A percentile compares a stretch with the other conserved stretches of the same genome.
These are phyloP conservation scores for Atkinsonella texensis DNA, from an alignment of 2,329 filamentous ascomycete genomes.

Conservation along the genomic window DNA sequence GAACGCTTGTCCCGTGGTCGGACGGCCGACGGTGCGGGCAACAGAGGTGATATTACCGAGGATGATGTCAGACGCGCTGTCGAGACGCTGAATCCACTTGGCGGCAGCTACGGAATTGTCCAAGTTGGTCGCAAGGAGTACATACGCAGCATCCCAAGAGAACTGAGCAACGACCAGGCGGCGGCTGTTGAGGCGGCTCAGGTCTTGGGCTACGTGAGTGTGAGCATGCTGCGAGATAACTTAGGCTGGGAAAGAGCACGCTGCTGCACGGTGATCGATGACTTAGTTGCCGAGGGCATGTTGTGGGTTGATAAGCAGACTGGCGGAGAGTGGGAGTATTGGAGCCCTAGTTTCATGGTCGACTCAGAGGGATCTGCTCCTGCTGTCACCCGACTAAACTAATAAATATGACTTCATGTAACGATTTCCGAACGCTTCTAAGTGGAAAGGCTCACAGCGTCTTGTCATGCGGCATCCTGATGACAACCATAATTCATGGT, in stretches of 20 bases:
- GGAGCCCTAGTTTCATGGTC: conserved; percentile 69
- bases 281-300: conserved; percentile 77
- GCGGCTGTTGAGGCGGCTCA: conserved; percentile 86
- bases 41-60: conserved; percentile 69
- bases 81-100: conserved; percentile 73
- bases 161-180: conserved; percentile 89
- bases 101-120: conserved; percentile 76
- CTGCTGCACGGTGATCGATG: conserved; percentile 81
- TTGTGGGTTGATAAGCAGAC: conserved; percentile 88
- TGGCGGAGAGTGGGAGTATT: conserved; percentile 76
- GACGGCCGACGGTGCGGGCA: conserved; percentile 63
- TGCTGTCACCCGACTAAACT: neutral
- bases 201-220: conserved; percentile 77
- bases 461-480: too few relatives aligned
- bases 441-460: too few relatives aligned
- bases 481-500: too few relatives aligned
- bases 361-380: conserved; percentile 19
- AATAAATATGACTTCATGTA: neutral
- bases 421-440: too few relatives aligned
- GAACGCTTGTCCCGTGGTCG: conserved; percentile 62
- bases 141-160: conserved; percentile 86
- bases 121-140: conserved; percentile 75
- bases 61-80: conserved; percentile 90
- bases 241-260: conserved; percentile 74
- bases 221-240: conserved; percentile 81